Conservation (phyloP, 192 early-diverging fungal species). For the Powellomyces hirtus region DNA sequence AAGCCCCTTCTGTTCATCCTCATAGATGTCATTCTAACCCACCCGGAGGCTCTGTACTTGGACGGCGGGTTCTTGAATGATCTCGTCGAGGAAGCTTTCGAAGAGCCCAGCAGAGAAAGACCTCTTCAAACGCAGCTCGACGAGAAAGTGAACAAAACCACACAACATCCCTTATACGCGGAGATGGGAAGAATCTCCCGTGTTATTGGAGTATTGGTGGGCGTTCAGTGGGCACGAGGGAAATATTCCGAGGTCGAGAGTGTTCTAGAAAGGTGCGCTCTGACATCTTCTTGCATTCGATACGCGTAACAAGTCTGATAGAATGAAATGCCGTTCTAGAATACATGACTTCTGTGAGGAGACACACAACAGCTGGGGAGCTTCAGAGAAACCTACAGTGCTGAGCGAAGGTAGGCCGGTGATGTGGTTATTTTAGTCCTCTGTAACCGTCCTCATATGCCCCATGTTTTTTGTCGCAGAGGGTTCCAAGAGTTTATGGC, state of each 20-base stretch:
- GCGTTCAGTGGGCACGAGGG: neutral
- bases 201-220: neutral
- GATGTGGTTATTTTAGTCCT: neutral
- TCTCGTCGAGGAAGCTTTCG: neutral
- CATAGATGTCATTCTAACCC: neutral
- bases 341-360: neutral
- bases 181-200: slow-evolving; percentile 5
- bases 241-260: neutral
- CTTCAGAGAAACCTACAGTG: neutral
- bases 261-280: neutral
- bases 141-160: neutral
- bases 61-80: neutral
- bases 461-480: neutral
- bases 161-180: slow-evolving; percentile 5
- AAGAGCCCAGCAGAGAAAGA: neutral
- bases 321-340: neutral
- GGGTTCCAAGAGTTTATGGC: neutral
- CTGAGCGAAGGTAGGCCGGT: neutral
- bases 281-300: too few species aligned
- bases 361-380: neutral
- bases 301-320: too few species aligned
- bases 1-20: neutral
- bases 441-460: neutral
- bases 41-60: neutral
- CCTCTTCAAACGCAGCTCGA: neutral